Evolutionary conservation across 345 rosid genomes (phyloP).

Genomic region (Murraya koenigii): DNA sequence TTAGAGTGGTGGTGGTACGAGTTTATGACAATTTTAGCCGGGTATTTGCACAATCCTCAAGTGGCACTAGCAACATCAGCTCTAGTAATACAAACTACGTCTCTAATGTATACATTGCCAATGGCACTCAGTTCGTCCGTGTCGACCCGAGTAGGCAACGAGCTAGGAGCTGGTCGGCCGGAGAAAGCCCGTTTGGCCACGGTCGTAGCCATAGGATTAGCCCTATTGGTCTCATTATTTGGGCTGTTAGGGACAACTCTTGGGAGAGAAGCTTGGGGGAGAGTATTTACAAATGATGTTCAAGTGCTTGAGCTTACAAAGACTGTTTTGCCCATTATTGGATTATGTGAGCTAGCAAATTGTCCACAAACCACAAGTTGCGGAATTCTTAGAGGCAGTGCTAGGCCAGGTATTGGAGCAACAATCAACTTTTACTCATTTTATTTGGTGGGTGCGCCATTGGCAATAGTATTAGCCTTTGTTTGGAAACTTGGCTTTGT

Average conservation of each 20-base stretch:
- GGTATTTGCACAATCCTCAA: slow-evolving; percentile 55
- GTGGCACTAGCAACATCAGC: slow-evolving; percentile 70
- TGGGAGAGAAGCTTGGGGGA: slow-evolving; percentile 69
- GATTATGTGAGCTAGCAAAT: slow-evolving; percentile 89
- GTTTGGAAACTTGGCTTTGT: slow-evolving; percentile 58
- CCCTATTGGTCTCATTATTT: slow-evolving; percentile 43
- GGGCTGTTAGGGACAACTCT: slow-evolving; percentile 65
- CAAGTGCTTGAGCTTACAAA: slow-evolving; percentile 53
- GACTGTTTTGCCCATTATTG: slow-evolving; percentile 70
- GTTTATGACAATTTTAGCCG: slow-evolving; percentile 84
- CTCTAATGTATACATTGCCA: slow-evolving; percentile 81
- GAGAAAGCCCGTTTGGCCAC: slow-evolving; percentile 57
- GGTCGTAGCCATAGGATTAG: slow-evolving; percentile 50
- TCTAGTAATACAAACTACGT: slow-evolving; percentile 81
- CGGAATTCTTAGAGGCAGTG: slow-evolving; percentile 82
- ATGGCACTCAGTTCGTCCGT: slow-evolving; percentile 67
- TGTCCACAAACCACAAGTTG: slow-evolving; percentile 94
- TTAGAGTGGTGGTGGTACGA: slow-evolving; percentile 99
- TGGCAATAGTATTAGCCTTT: slow-evolving; percentile 63
- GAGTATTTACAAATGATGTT: slow-evolving; percentile 54
- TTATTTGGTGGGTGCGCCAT: slow-evolving; percentile 81
- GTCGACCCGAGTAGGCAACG: slow-evolving; percentile 82
- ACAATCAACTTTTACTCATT: slow-evolving; percentile 71
- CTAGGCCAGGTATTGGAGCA: slow-evolving; percentile 74
- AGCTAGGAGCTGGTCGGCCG: slow-evolving; percentile 80